Evolutionary conservation across 306 rosid genomes (phyloP).

Genomic region (Glycyrrhiza uralensis): DNA sequence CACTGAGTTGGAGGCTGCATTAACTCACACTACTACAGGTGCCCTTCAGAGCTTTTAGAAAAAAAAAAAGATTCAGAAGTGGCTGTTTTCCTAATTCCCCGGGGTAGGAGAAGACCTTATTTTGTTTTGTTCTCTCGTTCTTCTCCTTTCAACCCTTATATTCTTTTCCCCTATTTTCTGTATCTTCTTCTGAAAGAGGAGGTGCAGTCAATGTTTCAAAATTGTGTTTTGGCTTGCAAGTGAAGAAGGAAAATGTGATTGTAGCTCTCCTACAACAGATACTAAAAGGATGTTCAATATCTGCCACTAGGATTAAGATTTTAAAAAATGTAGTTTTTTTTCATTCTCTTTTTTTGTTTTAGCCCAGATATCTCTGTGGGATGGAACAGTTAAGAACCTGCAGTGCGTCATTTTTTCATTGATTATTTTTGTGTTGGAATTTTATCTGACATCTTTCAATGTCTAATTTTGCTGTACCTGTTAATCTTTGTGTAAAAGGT

Average conservation of each 20-base stretch:
- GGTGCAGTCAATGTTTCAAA: constrained; percentile 63
- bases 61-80: constrained; percentile 42
- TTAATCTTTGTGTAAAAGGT: constrained; percentile 24
- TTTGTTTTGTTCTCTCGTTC: constrained; percentile 35
- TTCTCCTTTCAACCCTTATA: constrained; percentile 41
- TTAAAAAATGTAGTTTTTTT: constrained; percentile 47
- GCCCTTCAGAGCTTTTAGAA: constrained; percentile 49
- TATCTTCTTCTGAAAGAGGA: constrained; percentile 60
- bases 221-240: constrained; percentile 80
- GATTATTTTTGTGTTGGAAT: constrained; percentile 82
- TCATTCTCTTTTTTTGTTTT: background rate
- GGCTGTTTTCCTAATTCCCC: constrained; percentile 48
- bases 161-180: constrained; percentile 35
- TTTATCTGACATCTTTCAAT: constrained; percentile 46
- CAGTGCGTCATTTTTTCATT: constrained; percentile 81
- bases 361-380: constrained; percentile 58
- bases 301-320: constrained; percentile 84
- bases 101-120: constrained; percentile 54
- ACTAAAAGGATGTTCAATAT: constrained; percentile 79
- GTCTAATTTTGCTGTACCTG: constrained; percentile 29
- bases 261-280: constrained; percentile 87
- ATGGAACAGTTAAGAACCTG: constrained; percentile 79
- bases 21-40: constrained; percentile 46
- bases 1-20: constrained; percentile 59
- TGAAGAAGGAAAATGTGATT: constrained; percentile 71